Conservation (phyloP, 169 alveolate species). For the Plasmodium yoelii region DNA sequence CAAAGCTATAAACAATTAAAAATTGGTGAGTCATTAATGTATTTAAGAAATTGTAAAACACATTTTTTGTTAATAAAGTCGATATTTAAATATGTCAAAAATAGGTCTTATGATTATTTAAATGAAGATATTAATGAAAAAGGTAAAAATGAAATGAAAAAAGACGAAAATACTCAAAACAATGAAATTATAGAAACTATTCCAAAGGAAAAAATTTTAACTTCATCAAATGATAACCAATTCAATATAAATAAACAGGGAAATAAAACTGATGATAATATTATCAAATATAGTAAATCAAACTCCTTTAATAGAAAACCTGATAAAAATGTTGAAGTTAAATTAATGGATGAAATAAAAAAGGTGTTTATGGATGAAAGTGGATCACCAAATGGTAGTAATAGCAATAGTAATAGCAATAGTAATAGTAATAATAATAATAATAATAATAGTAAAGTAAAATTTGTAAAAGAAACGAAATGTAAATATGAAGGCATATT, state of each 20-base stretch:
- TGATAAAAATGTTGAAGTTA: slow-evolving; percentile 15
- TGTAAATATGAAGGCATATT: slow-evolving; percentile 35
- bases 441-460: slow-evolving; percentile 23
- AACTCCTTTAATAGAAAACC: background rate
- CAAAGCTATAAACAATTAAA: slow-evolving; percentile 47
- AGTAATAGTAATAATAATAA: no score
- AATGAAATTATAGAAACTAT: background rate
- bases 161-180: background rate
- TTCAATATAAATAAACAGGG: background rate
- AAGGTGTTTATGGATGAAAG: slow-evolving; percentile 2
- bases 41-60: slow-evolving; percentile 68
- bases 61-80: slow-evolving; percentile 51
- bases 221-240: background rate
- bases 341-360: slow-evolving; percentile 58
- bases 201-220: background rate
- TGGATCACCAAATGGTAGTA: background rate
- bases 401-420: no score
- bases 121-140: background rate
- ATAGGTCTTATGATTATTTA: background rate
- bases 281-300: background rate
- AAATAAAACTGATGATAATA: background rate
- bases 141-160: background rate
- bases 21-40: slow-evolving; percentile 33
- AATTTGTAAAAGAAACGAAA: slow-evolving; percentile 46
- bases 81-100: slow-evolving; percentile 42